Conservation (phyloP, 2,329 filamentous ascomycete genomes). For the Paecilomyces fulvus region DNA sequence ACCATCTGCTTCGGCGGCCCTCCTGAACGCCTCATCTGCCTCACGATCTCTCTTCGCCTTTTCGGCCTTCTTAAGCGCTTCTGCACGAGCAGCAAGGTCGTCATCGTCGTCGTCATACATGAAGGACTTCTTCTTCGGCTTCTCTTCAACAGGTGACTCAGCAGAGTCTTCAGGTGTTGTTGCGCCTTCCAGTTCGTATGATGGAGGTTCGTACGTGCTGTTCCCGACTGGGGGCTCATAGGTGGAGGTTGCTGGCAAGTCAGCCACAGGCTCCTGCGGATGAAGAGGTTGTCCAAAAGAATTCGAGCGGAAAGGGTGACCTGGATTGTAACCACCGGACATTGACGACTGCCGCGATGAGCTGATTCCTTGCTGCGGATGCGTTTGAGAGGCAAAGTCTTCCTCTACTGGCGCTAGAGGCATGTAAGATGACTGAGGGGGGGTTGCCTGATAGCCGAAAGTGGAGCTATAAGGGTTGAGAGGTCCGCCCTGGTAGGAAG, state of each 20-base stretch:
- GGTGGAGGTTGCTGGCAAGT: slow-evolving; percentile 19
- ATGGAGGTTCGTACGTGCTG: slow-evolving; percentile 29
- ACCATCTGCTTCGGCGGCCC: slow-evolving; percentile 65
- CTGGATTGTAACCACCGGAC: slow-evolving; percentile 21
- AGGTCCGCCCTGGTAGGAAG: slow-evolving; percentile 21
- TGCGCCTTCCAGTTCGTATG: slow-evolving; percentile 25
- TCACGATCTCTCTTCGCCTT: slow-evolving; percentile 64
- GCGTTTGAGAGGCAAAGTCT: slow-evolving; percentile 20
- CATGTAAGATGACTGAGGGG: slow-evolving; percentile 29
- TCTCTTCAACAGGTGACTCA: slow-evolving; percentile 41
- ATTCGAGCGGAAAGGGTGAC: slow-evolving; percentile 1
- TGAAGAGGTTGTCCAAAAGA: slow-evolving; percentile 15
- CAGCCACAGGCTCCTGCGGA: slow-evolving; percentile 10
- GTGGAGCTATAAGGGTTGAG: slow-evolving; percentile 20
- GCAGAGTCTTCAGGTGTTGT: slow-evolving; percentile 41
- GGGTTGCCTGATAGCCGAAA: slow-evolving; percentile 27
- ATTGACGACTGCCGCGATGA: slow-evolving; percentile 15
- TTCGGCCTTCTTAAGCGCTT: slow-evolving; percentile 49
- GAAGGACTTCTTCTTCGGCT: slow-evolving; percentile 65
- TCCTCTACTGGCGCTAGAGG: slow-evolving; percentile 34
- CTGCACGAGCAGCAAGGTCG: slow-evolving; percentile 49
- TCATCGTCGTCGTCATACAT: slow-evolving; percentile 78
- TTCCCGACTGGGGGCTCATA: slow-evolving; percentile 24
- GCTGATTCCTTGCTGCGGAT: slow-evolving; percentile 9
- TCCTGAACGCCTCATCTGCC: slow-evolving; percentile 77